phyloP scores from a whole-genome alignment of 805 yeast genomes.

The Grigorovia jiainica region DNA sequence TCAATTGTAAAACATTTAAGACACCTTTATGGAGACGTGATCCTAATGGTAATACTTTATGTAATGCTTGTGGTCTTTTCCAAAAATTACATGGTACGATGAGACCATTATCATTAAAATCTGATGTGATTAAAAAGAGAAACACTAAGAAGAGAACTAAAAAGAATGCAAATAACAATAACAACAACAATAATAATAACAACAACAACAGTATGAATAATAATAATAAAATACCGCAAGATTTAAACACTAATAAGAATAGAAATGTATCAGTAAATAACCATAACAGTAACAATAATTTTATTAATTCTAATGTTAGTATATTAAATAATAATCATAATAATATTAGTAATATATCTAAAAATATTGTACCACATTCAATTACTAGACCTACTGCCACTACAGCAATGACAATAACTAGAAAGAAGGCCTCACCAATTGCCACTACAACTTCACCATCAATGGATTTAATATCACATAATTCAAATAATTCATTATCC shows the following conservation, averaged over 20 bases:
- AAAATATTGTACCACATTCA: conserved; percentile 7
- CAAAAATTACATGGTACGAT: conserved; percentile 91
- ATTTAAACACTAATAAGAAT: no score
- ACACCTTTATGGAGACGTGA: conserved; percentile 95
- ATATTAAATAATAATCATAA: neutral
- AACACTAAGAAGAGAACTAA: conserved; percentile 48
- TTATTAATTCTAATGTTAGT: conserved; percentile 1
- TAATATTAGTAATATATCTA: conserved; percentile 5
- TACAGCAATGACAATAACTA: conserved; percentile 6
- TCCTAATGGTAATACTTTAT: conserved; percentile 83
- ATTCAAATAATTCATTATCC: conserved; percentile 1
- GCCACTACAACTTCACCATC: conserved; percentile 2
- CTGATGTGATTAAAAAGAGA: conserved; percentile 87
- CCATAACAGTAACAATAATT: neutral
- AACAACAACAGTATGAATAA: neutral
- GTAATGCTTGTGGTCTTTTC: conserved; percentile 94
- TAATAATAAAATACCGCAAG: no score
- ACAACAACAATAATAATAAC: neutral
- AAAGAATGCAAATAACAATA: conserved; percentile 10
- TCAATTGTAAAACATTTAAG: conserved; percentile 84
- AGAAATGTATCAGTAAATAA: neutral
- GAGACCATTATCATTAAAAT: conserved; percentile 80
- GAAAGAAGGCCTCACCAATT: conserved; percentile 1
- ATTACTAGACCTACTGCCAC: conserved; percentile 10
- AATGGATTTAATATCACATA: neutral